phyloP scores from a whole-genome alignment of 2,329 filamentous ascomycete genomes.

The Aspergillus tubingensis region DNA sequence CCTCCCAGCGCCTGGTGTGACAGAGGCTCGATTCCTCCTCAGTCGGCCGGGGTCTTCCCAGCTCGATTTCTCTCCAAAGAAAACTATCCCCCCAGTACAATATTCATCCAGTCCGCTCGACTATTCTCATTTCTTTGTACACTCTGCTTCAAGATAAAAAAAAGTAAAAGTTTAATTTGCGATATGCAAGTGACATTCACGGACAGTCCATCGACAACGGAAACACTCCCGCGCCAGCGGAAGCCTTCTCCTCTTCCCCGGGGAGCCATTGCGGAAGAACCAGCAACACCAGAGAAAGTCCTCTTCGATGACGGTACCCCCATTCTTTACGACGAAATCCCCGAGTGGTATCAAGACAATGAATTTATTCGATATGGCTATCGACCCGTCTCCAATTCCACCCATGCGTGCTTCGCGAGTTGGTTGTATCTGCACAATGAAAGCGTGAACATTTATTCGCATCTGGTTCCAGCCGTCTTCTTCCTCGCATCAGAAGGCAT shows the following conservation, averaged over 20 bases:
- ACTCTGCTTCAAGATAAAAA: neutral
- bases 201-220: neutral
- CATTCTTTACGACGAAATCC: conserved; percentile 8
- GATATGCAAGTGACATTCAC: neutral
- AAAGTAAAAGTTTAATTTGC: neutral
- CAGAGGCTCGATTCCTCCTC: too few relatives aligned
- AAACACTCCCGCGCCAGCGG: neutral
- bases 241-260: neutral
- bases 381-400: conserved; percentile 27
- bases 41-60: too few relatives aligned
- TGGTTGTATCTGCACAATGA: conserved; percentile 24
- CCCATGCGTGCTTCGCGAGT: conserved; percentile 21
- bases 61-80: too few relatives aligned
- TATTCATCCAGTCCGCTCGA: too few relatives aligned
- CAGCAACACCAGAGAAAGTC: neutral
- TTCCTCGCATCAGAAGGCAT: conserved; percentile 21
- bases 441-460: conserved; percentile 26
- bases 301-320: neutral
- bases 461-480: conserved; percentile 26
- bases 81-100: too few relatives aligned
- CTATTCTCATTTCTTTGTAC: neutral
- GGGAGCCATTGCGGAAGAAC: neutral
- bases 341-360: conserved; percentile 21
- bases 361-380: conserved; percentile 30
- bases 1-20: too few relatives aligned